Base-by-base conservation (phyloP, 306 rosid genomes). In the Lathyrus tuberosus region DNA sequence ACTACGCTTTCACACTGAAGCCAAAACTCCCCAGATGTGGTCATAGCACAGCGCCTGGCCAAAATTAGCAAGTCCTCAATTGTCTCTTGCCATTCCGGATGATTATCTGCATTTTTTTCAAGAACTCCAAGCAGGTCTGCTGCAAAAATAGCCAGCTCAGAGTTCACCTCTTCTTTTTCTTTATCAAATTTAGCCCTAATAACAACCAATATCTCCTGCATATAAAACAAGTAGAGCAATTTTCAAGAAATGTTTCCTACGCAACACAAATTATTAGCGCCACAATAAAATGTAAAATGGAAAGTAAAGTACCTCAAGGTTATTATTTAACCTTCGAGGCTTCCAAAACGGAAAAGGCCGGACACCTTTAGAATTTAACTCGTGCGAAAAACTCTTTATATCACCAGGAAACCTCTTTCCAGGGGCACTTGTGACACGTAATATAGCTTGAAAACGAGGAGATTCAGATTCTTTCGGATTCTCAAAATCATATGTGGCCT, bases 391-490 rank as follows among this genome's bases (percentile, higher is more conserved):
- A 80, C 99, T 94, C 79, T 94, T 94, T 65, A 94, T 87, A 77
- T 91, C 96, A 0, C 86, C 46, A 58, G 97, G 99, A 84, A 81
- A 73, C 83, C 89, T 88, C 87, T 90, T 94, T 67, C 96, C 85
- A 12, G 99, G 99, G 56, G 96, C 99, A 86, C 92, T 94, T 26
- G 99, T 94, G 75, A 89, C 81, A 11, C 99, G 95, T 31, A 94
- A 81, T 77, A 94, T 85, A 62, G 99, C 99, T 91, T 94, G 97
- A 86, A 94, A 94, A 72, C 99, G 99, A 13, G 99, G 99, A 82
- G 99, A 94, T 77, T 94, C 99, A 5, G 97, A 91, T 86, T 94
- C 99, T 86, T 94, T 94, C 7, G 97, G 97, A 76, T 94, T 94
- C 74, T 94, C 99, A 74, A 85, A 91, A 72, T 94, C 99, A 76